Conservation (phyloP, 164 flowering plant genomes). For the Vitis rotundifolia region DNA sequence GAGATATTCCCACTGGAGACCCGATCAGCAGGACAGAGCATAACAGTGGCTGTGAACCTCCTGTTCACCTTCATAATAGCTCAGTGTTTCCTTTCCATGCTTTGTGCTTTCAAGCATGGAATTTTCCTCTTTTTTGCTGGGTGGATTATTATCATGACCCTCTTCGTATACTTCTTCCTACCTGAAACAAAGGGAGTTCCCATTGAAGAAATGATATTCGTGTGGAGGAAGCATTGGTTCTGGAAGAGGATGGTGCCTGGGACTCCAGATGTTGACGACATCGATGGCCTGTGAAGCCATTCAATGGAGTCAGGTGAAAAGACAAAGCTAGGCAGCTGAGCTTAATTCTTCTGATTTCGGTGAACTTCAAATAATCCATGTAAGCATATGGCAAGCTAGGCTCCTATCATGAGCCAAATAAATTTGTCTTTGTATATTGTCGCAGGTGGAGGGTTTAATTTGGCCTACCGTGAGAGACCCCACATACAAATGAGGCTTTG, state of each 20-base stretch:
- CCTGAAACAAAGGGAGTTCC: slow-evolving; percentile 62
- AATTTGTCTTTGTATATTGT: no score
- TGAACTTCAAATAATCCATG: background rate
- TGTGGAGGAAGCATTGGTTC: slow-evolving; percentile 55
- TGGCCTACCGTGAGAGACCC: no score
- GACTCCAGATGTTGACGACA: slow-evolving; percentile 1
- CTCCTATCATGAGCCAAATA: no score
- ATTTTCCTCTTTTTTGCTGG: slow-evolving; percentile 54
- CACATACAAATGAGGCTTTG: no score
- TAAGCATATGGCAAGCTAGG: background rate
- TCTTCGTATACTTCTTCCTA: slow-evolving; percentile 42
- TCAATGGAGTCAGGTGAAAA: background rate
- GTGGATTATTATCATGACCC: slow-evolving; percentile 46
- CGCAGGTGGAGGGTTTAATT: no score
- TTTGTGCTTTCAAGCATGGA: slow-evolving; percentile 45
- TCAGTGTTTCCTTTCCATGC: slow-evolving; percentile 43
- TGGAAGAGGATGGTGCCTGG: slow-evolving; percentile 40
- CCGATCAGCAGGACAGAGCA: slow-evolving; percentile 59
- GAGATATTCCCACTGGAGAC: slow-evolving; percentile 55
- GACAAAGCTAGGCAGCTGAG: no score
- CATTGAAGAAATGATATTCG: slow-evolving; percentile 44
- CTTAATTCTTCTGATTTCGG: no score
- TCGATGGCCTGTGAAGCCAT: background rate
- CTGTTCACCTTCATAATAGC: slow-evolving; percentile 51
- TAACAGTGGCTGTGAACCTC: slow-evolving; percentile 52